Base-by-base conservation (phyloP, 2,329 filamentous ascomycete genomes). In the Xylogone sp. region DNA sequence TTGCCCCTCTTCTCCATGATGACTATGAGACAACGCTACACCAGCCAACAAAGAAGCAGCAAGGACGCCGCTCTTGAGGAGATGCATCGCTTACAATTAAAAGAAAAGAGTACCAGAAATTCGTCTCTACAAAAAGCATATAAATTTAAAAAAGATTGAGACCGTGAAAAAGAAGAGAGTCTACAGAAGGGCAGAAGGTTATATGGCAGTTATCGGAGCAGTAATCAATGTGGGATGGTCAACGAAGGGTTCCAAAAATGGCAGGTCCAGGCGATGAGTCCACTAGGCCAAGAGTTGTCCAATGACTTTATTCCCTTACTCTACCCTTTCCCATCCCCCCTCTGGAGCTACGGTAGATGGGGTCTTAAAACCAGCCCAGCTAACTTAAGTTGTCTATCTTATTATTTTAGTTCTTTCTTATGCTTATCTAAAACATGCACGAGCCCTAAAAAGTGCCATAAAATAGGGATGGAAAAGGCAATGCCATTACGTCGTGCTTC, bases 1-100 rank as follows among this genome's bases (percentile, higher is more conserved):
- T 58, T 59, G 68, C 58, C 44, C 64, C 62, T 39, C 65, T 59
- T 54, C 67, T 64, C 18, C 67, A 21, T 45, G 21, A 44, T 56
- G 42, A 12, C 42, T 54, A 43, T 56, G 47, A 7, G 49, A 21
- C 39, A 45, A 48, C 56, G 50, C 42, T 48, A 53, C n/a, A 34
- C 51, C 16, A 56, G 52, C 49, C 52, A 46, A 31, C 52, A 53
- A 16, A 5, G 12, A 13, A 7, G 34, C 34, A 16, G 34, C 34
- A 39, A 39, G 10, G 34, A 39, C n/a, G n/a, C 34, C 34, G 34
- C 34, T 16, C 5, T 6, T 39, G n/a, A 39, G n/a, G 34, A 39
- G 8, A 51, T 10, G 16, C 29, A 27, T 21, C 8, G 46, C 42
- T 20, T 52, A 46, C 10, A 42, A 39, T 48, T 52, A 46, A n/a